phyloP scores from a whole-genome alignment of 2,329 filamentous ascomycete species.

The Exophiala xenobiotica region DNA sequence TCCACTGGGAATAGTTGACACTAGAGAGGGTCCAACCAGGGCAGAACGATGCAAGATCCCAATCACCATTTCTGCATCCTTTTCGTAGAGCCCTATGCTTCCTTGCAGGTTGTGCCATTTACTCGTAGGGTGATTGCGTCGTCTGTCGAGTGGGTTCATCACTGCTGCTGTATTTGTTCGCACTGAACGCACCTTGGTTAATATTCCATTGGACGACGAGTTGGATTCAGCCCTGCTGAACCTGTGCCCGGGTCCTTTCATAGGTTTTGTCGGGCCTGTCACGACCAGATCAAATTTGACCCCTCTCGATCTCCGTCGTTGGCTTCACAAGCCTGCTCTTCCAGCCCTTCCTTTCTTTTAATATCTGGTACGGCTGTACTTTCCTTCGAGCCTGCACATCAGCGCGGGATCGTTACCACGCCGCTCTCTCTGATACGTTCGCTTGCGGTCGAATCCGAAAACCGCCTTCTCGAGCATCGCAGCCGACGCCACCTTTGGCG shows the following conservation, averaged over 20 bases:
- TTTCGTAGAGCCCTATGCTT: slow-evolving; percentile 14
- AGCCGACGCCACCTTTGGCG: neutral
- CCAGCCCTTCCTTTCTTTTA: slow-evolving; percentile 4
- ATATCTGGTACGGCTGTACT: slow-evolving; percentile 1
- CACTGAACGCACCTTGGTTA: neutral
- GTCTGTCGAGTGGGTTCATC: slow-evolving; percentile 14
- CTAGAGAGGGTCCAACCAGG: slow-evolving; percentile 11
- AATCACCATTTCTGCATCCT: slow-evolving; percentile 13
- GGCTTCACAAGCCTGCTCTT: neutral
- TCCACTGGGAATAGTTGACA: slow-evolving; percentile 5
- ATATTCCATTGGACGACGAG: neutral
- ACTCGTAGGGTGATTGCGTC: slow-evolving; percentile 15
- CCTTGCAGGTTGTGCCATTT: slow-evolving; percentile 1
- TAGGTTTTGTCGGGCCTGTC: neutral
- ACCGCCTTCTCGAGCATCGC: neutral
- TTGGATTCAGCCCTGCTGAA: neutral
- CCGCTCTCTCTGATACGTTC: slow-evolving; percentile 1
- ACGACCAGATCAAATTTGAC: neutral
- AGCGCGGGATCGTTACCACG: neutral
- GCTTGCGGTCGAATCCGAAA: slow-evolving; percentile 3
- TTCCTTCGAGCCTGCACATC: neutral
- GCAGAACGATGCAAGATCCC: slow-evolving; percentile 10
- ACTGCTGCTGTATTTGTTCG: slow-evolving; percentile 1
- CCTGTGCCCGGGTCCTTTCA: neutral
- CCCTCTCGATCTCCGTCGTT: neutral